Base-by-base conservation (phyloP, 2,329 filamentous ascomycete species). In the Ophiocordyceps camponoti-rufipedis region DNA sequence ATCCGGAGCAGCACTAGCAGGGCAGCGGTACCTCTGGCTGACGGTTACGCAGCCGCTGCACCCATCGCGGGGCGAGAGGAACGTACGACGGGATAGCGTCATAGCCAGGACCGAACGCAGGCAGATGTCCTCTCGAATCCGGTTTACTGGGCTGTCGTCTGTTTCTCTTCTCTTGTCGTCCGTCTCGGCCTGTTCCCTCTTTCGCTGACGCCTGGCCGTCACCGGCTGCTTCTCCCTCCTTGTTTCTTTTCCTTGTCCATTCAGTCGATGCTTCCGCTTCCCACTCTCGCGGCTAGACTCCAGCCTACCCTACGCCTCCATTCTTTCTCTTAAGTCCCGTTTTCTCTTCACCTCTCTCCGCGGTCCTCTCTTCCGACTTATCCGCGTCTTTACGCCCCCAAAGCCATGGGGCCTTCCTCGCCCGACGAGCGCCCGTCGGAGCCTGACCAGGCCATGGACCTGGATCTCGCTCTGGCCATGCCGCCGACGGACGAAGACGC, bases 381-480 rank as follows among this genome's bases (percentile, higher is more conserved):
- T 38, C 33, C 33, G 33, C 11, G 10, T 38, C 35, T 12, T 5
- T 23, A 5, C 23, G 68, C 51, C 49, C 68, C 44, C 58, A 70
- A 45, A 59, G 64, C 35, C 57, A 61, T 55, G 64, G 23, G 23
- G 23, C 23, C 23, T 23, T 5, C 23, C 23, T 61, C 52, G 64
- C 61, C 50, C 56, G 59, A 41, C 58, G 67, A 46, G 64, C 65
- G 38, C 51, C 57, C 23, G 55, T 54, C 44, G 28, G 23, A 23
- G 23, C 56, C 56, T 7, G 57, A 58, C 46, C 56, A 59, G 35
- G 47, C 50, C 40, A 56, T 57, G 47, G 55, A 56, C 44, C 52
- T 57, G 47, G 57, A 62, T 44, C 45, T 66, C 32, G 59, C 64
- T 47, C 55, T 66, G 12, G 53, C 59, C 43, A 62, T 65, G 62